A percentile compares a stretch with the other conserved stretches of the same genome.
These are phyloP conservation scores for Striga hermonthica DNA, from an alignment of 305 asterid species.

Conservation along the genomic window DNA sequence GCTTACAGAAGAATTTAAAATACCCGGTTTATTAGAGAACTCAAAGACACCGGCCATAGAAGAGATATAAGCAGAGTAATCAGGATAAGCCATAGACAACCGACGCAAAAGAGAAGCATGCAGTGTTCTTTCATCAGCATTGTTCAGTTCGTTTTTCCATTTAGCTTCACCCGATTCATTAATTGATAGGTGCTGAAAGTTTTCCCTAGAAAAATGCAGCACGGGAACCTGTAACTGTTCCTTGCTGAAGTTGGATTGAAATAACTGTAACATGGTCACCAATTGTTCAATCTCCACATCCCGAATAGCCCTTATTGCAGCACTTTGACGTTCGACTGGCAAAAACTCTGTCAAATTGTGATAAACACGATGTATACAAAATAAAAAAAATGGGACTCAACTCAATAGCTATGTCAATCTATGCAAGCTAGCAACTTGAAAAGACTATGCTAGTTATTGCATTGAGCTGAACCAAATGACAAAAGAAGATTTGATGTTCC, in stretches of 20 bases:
- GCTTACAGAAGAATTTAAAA: constrained; percentile 15
- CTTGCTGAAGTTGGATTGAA: constrained; percentile 50
- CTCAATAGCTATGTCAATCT: constrained; percentile 6
- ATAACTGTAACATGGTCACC: constrained; percentile 47
- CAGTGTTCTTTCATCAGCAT: constrained; percentile 46
- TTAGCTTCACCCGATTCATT: constrained; percentile 52
- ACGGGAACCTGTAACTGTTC: constrained; percentile 64
- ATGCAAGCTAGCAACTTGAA: not conserved
- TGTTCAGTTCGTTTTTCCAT: constrained; percentile 44
- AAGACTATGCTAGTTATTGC: no score
- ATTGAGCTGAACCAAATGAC: no score
- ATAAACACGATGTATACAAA: constrained; percentile 8
- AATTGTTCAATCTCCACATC: constrained; percentile 69
- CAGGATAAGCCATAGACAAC: constrained; percentile 56
- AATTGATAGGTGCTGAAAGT: constrained; percentile 52
- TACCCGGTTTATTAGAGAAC: constrained; percentile 72
- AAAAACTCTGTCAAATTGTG: no score
- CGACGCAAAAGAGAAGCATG: constrained; percentile 64
- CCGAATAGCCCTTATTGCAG: constrained; percentile 79
- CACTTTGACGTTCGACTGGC: constrained; percentile 66
- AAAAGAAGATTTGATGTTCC: no score
- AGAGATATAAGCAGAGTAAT: constrained; percentile 52
- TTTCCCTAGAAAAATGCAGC: constrained; percentile 59
- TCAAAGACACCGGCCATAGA: constrained; percentile 62
- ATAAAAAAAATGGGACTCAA: no score